Base-by-base conservation (phyloP, 192 early-diverging fungal genomes). In the Rhizoclosmatium sp. region DNA sequence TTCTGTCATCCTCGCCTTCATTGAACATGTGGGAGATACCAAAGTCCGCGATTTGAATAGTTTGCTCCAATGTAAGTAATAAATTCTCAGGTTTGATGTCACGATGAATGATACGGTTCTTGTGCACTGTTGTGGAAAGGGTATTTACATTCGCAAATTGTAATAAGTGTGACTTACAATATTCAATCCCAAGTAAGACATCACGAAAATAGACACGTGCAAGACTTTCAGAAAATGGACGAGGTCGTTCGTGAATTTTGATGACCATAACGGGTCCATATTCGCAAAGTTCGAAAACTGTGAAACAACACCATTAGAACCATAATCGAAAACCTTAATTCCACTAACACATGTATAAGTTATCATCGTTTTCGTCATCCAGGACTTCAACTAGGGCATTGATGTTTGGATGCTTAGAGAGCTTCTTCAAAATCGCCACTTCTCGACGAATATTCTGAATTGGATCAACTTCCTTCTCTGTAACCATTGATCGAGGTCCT, bases 211-310 rank as follows among this genome's bases (percentile, higher is more conserved):
- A 91, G 47, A 72, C 54, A 48, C 90, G 69, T 5, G 89, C 89
- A 47, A 82, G 48, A 12, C 83, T 81, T 70, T 91, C 90, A 4
- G 82, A 66, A 49, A 86, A 85, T 56, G 88, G 85, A 21, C 69
- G 44, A 5, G 84, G 87, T 5, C 45, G 76, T 41, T 87, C 78
- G 47, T 79, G 69, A 3, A 84, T 23, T 12, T 80, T 68, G 47
- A 90, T 70, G 21, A 80, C 75, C 90, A 91, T 91, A 31, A 91
- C 74, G 14, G 85, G 85, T 9, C 90, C 89, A 45, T 76, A 83
- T 54, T 90, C 88, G 65, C 90, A 91, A 45, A 91, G 82, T 72
- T 91, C 89, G 80, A 91, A 91, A 60, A 91, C 90, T 91, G 72
- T 0, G 19, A 31, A 16, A 47, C 44, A 66, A 71, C 39, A 64